phyloP scores from a whole-genome alignment of 129 eudicot species.

The Artemisia argyi region DNA sequence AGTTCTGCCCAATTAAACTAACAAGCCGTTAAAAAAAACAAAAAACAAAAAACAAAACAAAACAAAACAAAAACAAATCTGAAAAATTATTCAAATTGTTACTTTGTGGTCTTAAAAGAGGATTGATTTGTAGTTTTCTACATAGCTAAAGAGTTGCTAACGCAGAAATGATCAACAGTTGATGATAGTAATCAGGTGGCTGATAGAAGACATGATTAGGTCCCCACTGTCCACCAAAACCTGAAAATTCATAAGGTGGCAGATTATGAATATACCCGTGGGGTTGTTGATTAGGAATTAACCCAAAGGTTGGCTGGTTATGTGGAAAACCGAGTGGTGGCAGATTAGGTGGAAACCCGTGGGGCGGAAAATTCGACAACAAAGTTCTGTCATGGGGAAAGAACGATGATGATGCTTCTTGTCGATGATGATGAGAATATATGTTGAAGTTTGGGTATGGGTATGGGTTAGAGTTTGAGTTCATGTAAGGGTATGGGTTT shows the following conservation, averaged over 20 bases:
- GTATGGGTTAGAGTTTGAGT: background rate
- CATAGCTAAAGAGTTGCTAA: background rate
- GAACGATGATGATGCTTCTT: conserved; percentile 5
- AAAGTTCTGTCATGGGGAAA: conserved; percentile 9
- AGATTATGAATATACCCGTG: background rate
- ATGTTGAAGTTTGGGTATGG: conserved; percentile 5
- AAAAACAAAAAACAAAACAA: too few relatives aligned
- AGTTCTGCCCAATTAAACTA: too few relatives aligned
- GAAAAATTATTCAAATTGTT: too few relatives aligned
- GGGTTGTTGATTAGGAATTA: background rate
- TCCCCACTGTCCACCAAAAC: conserved; percentile 5
- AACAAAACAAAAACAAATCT: too few relatives aligned
- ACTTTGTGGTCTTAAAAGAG: background rate
- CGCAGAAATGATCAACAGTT: background rate
- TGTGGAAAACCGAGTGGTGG: background rate
- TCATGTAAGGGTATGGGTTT: background rate
- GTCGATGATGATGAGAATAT: conserved; percentile 14
- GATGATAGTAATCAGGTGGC: conserved; percentile 20
- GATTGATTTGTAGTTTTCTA: background rate
- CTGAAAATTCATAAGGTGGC: background rate
- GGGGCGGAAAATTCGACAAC: conserved; percentile 11
- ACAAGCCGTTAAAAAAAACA: too few relatives aligned
- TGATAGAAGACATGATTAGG: conserved; percentile 4
- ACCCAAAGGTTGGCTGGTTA: conserved; percentile 1
- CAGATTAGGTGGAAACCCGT: background rate